Conservation (phyloP, 164 flowering plant genomes). For the Malania oleifera region DNA sequence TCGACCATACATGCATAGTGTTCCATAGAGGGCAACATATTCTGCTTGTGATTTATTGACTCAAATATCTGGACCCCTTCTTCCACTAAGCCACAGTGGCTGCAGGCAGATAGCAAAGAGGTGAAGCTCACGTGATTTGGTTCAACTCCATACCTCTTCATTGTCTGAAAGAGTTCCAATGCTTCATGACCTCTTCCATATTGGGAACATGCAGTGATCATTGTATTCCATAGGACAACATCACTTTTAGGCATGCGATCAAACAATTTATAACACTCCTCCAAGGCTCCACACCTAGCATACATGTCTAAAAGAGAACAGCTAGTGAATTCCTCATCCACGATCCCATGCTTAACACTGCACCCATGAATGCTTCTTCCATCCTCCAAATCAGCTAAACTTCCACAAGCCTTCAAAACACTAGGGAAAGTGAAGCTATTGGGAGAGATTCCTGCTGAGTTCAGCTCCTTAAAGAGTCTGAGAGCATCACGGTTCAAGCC, state of each 20-base stretch:
- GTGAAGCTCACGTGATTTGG: slow-evolving; percentile 26
- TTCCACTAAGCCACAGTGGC: slow-evolving; percentile 27
- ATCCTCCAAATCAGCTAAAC: slow-evolving; percentile 17
- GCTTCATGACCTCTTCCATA: slow-evolving; percentile 24
- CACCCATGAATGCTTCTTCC: slow-evolving; percentile 25
- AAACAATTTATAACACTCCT: slow-evolving; percentile 19
- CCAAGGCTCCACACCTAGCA: slow-evolving; percentile 25
- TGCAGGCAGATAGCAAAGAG: slow-evolving; percentile 23
- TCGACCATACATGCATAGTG: slow-evolving; percentile 35
- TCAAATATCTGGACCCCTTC: slow-evolving; percentile 23
- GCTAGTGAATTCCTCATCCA: slow-evolving; percentile 15
- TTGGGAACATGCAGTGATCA: slow-evolving; percentile 26
- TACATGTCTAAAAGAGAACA: slow-evolving; percentile 30
- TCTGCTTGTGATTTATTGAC: slow-evolving; percentile 17
- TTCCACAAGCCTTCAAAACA: slow-evolving; percentile 24
- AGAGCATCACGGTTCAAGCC: slow-evolving; percentile 19
- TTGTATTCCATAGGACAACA: slow-evolving; percentile 26
- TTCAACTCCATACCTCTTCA: slow-evolving; percentile 19
- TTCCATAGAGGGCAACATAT: slow-evolving; percentile 23
- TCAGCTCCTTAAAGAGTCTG: slow-evolving; percentile 20
- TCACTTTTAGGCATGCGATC: slow-evolving; percentile 15
- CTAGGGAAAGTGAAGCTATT: slow-evolving; percentile 28
- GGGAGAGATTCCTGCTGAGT: slow-evolving; percentile 14
- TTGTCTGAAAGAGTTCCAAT: slow-evolving; percentile 17
- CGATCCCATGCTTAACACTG: slow-evolving; percentile 18